Evolutionary conservation across 192 early-diverging fungal species (phyloP).

Genomic region (Blastocladiella britannica): DNA sequence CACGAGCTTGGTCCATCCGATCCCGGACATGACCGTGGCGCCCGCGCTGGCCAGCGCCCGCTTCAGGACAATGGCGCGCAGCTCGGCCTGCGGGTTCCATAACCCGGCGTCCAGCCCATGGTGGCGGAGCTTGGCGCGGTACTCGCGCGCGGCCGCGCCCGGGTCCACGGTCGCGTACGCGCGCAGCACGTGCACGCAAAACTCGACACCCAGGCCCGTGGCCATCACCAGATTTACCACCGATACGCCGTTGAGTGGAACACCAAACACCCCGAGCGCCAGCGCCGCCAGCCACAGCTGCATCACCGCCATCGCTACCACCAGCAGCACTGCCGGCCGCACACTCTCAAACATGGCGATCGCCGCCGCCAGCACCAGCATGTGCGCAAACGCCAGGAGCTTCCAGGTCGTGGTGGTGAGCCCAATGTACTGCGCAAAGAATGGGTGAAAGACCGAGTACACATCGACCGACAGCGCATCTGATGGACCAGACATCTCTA

Average conservation of each 20-base stretch:
- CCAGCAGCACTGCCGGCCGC: conserved; percentile 23
- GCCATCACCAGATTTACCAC: conserved; percentile 43
- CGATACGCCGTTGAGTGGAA: conserved; percentile 39
- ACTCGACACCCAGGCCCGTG: conserved; percentile 45
- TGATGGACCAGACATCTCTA: too few species aligned
- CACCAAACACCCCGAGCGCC: conserved; percentile 29
- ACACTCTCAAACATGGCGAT: conserved; percentile 23
- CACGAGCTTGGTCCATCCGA: conserved; percentile 39
- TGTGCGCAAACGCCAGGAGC: conserved; percentile 23
- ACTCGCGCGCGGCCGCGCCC: conserved; percentile 23
- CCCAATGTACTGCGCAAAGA: conserved; percentile 43
- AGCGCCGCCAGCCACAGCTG: conserved; percentile 33
- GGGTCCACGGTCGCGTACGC: conserved; percentile 27
- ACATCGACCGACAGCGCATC: conserved; percentile 25
- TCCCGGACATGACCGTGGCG: conserved; percentile 35
- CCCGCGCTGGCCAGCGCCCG: conserved; percentile 1
- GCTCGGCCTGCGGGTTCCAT: background rate
- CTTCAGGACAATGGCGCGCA: background rate
- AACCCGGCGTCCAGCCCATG: background rate
- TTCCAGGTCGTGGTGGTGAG: conserved; percentile 25
- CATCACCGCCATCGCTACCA: conserved; percentile 32
- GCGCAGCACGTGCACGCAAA: conserved; percentile 40
- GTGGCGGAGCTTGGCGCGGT: background rate
- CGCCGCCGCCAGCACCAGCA: conserved; percentile 29
- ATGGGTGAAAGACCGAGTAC: conserved; percentile 42